Evolutionary conservation across 2,329 filamentous ascomycete genomes (phyloP), one percentile per base, ranked within the genome.

Genomic region (Domatiomyces globalis): DNA sequence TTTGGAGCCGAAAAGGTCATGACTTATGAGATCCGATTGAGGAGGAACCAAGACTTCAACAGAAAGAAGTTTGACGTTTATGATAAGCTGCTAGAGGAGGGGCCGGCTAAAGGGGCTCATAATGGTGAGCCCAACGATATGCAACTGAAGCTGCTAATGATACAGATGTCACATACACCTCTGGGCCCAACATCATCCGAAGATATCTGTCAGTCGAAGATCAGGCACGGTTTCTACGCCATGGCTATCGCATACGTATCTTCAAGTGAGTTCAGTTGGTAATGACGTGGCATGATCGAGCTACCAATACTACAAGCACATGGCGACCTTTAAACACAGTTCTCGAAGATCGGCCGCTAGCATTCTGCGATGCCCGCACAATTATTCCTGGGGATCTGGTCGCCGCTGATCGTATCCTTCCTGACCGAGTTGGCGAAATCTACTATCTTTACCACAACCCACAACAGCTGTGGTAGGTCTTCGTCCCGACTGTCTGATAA

Each of bases 401-500:
- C 44, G 48, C 60, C 0, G 52, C 56, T 15, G 62, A 64, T 48
- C 53, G 60, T 17, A 51, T 62, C 27, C 50, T 59, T 15, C 61
- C 61, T 17, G 47, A 56, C 27, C 36, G 50, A 9, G 52, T 55
- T 0, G 60, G 60, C 3, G 62, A 63, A 46, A 55, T 62, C 5
- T 63, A 60, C 39, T 64, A 62, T 43, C 42, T 61, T 10, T 57
- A 50, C 12, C 50, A 59, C 43, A 61, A 58, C 39, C 53, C 53
- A 19, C 51, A 56, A 2, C 61, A 63, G 29, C 47, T 58, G 44
- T 62, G 59, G 60, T 57, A 44, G 17, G 51, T 12, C 27, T 50
- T n/a, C 17, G 17, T 46, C 18, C 7, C 33, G 15, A 18, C n/a
- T 2, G 20, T 12, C 10, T 8, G 22, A 17, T 18, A 10, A 12